These are phyloP conservation scores for Aspergillus chevalieri DNA, from an alignment of 2,329 filamentous ascomycete species.

Conservation along the genomic window DNA sequence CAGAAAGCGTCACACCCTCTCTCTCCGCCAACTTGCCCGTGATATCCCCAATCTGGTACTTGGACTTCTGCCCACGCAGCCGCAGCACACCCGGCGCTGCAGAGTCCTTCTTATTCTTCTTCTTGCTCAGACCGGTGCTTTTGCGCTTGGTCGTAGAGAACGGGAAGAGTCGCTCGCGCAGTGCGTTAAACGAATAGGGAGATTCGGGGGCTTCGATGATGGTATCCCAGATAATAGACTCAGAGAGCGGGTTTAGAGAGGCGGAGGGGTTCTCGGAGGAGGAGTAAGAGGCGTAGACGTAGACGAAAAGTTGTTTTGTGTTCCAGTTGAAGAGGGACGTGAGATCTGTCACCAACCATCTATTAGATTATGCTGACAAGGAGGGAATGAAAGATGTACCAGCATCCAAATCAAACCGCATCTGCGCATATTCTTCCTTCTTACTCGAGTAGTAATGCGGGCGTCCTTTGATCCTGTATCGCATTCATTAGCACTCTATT, in stretches of 20 bases:
- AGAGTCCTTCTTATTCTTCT: constrained; percentile 7
- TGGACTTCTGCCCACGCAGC: constrained; percentile 79
- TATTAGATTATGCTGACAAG: neutral
- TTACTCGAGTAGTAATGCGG: constrained; percentile 94
- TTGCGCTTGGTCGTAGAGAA: constrained; percentile 4
- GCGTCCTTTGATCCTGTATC: constrained; percentile 68
- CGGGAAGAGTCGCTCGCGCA: constrained; percentile 33
- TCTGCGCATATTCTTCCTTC: constrained; percentile 91
- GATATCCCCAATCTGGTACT: constrained; percentile 95
- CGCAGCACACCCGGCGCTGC: constrained; percentile 57
- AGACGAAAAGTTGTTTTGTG: constrained; percentile 96
- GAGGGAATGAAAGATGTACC: constrained; percentile 33
- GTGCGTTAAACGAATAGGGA: constrained; percentile 34
- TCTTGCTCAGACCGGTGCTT: constrained; percentile 15
- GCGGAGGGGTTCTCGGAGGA: constrained; percentile 25
- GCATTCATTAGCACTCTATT: neutral
- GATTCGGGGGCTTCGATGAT: constrained; percentile 69
- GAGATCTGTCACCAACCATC: constrained; percentile 54
- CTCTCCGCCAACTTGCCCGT: constrained; percentile 68
- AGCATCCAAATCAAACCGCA: constrained; percentile 87
- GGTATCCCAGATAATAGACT: constrained; percentile 90
- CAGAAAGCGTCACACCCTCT: constrained; percentile 66
- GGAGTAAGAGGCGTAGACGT: constrained; percentile 73
- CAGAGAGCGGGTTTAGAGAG: constrained; percentile 26
- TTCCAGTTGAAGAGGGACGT: constrained; percentile 97